Evolutionary conservation across 352 stramenopile genomes (phyloP).

Genomic region (Pythium aristosporum): DNA sequence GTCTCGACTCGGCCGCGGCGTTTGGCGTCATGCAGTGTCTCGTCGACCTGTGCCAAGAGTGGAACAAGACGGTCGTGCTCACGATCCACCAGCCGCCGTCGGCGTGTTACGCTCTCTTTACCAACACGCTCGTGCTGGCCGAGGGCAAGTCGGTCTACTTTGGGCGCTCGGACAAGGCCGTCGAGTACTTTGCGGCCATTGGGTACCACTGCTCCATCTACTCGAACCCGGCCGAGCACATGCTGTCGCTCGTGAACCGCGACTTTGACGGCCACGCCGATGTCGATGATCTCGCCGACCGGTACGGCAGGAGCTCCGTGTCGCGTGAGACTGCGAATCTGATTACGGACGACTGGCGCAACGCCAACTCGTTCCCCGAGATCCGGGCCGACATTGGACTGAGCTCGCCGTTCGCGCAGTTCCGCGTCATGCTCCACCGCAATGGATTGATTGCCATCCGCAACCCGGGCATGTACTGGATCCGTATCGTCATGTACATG

Average conservation of each 20-base stretch:
- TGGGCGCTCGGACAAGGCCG: constrained; percentile 42
- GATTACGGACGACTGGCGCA: constrained; percentile 13
- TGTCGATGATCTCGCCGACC: constrained; percentile 10
- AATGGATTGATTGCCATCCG: constrained; percentile 20
- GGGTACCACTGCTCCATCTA: constrained; percentile 63
- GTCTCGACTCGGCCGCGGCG: constrained; percentile 87
- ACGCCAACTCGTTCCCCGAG: constrained; percentile 29
- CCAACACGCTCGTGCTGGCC: constrained; percentile 52
- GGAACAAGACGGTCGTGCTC: constrained; percentile 66
- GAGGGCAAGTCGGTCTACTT: constrained; percentile 43
- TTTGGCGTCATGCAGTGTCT: constrained; percentile 84
- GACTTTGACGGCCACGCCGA: constrained; percentile 4
- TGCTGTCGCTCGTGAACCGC: constrained; percentile 29
- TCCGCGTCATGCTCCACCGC: constrained; percentile 57
- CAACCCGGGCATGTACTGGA: neutral
- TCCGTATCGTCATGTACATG: constrained; percentile 63
- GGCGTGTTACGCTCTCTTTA: constrained; percentile 52
- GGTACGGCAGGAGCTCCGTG: constrained; percentile 33
- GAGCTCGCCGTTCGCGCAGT: constrained; percentile 53
- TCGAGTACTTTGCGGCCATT: constrained; percentile 49
- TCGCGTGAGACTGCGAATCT: constrained; percentile 28
- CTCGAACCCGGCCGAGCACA: constrained; percentile 68
- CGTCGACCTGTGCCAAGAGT: constrained; percentile 53
- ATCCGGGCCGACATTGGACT: constrained; percentile 11
- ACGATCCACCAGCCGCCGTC: constrained; percentile 88